These are phyloP conservation scores for Filosporella fistucella DNA, from an alignment of 495 filamentous ascomycete species.

Conservation along the genomic window DNA sequence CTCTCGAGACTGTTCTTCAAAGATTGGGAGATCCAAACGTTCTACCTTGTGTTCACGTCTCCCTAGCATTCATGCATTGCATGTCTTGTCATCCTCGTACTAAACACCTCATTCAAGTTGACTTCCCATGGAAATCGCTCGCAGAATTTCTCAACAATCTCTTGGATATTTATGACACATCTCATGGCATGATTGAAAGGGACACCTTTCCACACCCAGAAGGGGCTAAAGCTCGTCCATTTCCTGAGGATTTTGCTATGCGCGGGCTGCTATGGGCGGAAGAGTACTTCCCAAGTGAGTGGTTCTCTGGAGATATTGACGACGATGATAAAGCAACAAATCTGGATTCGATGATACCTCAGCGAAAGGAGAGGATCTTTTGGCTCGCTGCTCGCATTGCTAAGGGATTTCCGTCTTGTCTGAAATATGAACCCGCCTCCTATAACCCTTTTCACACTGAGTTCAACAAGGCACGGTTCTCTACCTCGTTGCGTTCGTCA, in stretches of 20 bases:
- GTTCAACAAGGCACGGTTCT: neutral
- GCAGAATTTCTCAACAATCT: slow-evolving; percentile 9
- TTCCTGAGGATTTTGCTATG: slow-evolving; percentile 80
- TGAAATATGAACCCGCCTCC: neutral
- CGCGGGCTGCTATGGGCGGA: slow-evolving; percentile 61
- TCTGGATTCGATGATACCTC: neutral
- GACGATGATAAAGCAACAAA: neutral
- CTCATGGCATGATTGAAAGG: slow-evolving; percentile 29
- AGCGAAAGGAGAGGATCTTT: neutral
- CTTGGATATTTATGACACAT: slow-evolving; percentile 26
- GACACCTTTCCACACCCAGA: slow-evolving; percentile 49
- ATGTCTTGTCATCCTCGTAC: slow-evolving; percentile 2
- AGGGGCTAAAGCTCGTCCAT: slow-evolving; percentile 48
- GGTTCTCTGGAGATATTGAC: neutral
- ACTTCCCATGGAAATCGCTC: slow-evolving; percentile 10
- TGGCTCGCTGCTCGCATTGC: neutral
- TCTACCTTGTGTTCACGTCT: slow-evolving; percentile 13
- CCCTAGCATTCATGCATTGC: slow-evolving; percentile 9
- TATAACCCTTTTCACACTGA: neutral
- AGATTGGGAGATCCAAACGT: slow-evolving; percentile 17
- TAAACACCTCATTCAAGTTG: slow-evolving; percentile 1
- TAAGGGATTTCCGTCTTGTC: neutral
- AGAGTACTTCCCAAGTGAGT: neutral
- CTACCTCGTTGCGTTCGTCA: neutral
- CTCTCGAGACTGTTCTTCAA: slow-evolving; percentile 5